These are phyloP conservation scores for Hymenoscyphus scutula DNA, from an alignment of 2,329 filamentous ascomycete genomes.

Conservation along the genomic window DNA sequence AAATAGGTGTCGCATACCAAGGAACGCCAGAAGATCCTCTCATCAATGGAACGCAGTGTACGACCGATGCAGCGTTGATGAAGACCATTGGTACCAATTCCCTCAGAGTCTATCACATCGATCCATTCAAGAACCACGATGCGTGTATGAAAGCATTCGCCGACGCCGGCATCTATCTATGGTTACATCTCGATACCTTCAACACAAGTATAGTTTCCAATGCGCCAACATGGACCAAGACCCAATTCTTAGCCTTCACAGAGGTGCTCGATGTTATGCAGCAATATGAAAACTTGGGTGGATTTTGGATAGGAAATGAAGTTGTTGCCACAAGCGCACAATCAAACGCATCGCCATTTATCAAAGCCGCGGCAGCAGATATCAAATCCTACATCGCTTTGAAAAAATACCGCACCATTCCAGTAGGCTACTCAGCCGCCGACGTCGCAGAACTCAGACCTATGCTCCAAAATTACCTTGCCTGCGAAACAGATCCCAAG, in stretches of 20 bases:
- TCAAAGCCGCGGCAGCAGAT: constrained; percentile 57
- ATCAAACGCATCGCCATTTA: constrained; percentile 51
- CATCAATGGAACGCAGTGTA: constrained; percentile 71
- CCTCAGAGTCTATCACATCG: constrained; percentile 86
- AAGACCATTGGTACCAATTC: constrained; percentile 75
- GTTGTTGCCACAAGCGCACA: constrained; percentile 63
- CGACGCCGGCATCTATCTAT: constrained; percentile 77
- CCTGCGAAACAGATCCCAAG: constrained; percentile 63
- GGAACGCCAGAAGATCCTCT: constrained; percentile 69
- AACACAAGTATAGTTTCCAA: constrained; percentile 62
- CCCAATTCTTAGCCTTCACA: constrained; percentile 64
- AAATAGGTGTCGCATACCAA: constrained; percentile 71
- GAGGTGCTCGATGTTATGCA: constrained; percentile 66
- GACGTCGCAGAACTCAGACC: constrained; percentile 68
- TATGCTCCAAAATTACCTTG: constrained; percentile 69
- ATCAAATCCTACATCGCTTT: constrained; percentile 51
- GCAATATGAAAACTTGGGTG: constrained; percentile 68
- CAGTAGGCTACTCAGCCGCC: constrained; percentile 59
- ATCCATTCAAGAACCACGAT: constrained; percentile 66
- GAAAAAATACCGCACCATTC: constrained; percentile 48
- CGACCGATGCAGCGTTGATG: constrained; percentile 73
- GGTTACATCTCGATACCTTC: constrained; percentile 79
- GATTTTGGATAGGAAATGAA: constrained; percentile 87
- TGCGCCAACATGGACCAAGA: constrained; percentile 67
- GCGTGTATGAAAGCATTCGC: constrained; percentile 79